Conservation (phyloP, 768 basidiomycete species). For the Mycena epipterygia region DNA sequence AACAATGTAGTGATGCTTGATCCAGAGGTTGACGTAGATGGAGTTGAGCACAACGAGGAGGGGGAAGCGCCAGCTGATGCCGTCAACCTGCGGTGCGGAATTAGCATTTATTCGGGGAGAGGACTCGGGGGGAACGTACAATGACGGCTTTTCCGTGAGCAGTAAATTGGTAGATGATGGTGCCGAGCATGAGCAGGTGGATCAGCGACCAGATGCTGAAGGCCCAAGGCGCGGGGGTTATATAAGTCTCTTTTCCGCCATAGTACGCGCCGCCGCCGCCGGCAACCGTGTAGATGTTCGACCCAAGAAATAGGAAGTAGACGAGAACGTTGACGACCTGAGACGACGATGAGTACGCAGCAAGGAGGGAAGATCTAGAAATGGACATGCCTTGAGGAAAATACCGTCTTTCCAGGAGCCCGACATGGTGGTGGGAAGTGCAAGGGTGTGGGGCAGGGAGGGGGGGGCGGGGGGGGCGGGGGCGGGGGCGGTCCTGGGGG, state of each 20-base stretch:
- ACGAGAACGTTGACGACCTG: conserved; percentile 85
- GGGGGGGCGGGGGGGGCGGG: conserved; percentile 15
- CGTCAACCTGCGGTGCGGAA: too few species aligned
- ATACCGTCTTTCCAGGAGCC: conserved; percentile 86
- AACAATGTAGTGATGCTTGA: conserved; percentile 76
- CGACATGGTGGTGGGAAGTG: conserved; percentile 61
- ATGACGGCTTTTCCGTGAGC: conserved; percentile 80
- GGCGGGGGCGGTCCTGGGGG: not conserved
- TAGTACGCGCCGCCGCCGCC: conserved; percentile 65
- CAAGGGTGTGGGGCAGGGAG: conserved; percentile 26
- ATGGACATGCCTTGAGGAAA: conserved; percentile 76
- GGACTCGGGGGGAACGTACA: too few species aligned
- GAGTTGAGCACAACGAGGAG: conserved; percentile 89
- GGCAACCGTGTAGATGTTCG: conserved; percentile 89
- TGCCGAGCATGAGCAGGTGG: conserved; percentile 92
- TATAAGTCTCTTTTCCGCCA: conserved; percentile 86
- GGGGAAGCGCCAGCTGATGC: conserved; percentile 92
- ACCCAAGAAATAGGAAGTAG: conserved; percentile 90
- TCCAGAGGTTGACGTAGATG: conserved; percentile 92
- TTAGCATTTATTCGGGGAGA: too few species aligned
- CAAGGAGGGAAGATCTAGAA: not conserved
- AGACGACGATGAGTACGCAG: not conserved
- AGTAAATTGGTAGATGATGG: conserved; percentile 92
- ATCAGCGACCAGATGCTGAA: conserved; percentile 95
- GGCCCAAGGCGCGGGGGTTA: conserved; percentile 95